Evolutionary conservation across 2,329 filamentous ascomycete genomes (phyloP).

Genomic region (Pezicula neosporulosa): DNA sequence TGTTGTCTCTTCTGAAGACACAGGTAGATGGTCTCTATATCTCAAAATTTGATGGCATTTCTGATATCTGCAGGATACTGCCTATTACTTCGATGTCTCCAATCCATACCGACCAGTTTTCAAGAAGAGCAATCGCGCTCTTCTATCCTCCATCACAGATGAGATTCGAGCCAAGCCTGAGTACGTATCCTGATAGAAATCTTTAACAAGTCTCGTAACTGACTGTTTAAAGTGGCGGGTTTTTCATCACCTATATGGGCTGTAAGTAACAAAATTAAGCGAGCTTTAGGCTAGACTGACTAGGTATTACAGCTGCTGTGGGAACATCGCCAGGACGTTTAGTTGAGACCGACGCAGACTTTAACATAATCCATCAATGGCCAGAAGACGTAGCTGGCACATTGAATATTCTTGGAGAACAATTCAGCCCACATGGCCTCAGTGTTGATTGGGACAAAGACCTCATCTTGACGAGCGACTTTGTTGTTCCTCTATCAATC

Average conservation of each 20-base stretch:
- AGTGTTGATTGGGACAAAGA: conserved; percentile 53
- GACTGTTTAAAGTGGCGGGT: conserved; percentile 38
- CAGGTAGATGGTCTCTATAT: conserved; percentile 26
- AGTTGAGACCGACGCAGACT: conserved; percentile 55
- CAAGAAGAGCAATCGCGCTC: conserved; percentile 55
- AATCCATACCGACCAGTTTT: conserved; percentile 57
- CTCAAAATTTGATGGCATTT: too few species aligned
- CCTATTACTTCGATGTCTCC: conserved; percentile 57
- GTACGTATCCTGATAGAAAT: not conserved
- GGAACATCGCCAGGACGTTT: conserved; percentile 57
- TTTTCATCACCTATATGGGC: conserved; percentile 61
- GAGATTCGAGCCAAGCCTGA: conserved; percentile 62
- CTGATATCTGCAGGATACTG: conserved; percentile 44
- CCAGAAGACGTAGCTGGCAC: conserved; percentile 51
- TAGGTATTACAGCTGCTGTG: conserved; percentile 37
- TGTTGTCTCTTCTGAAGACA: conserved; percentile 55
- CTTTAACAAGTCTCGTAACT: too few species aligned
- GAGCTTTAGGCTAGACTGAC: not conserved
- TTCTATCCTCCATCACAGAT: conserved; percentile 57
- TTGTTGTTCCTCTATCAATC: conserved; percentile 57
- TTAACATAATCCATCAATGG: conserved; percentile 60
- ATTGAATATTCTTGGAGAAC: conserved; percentile 54
- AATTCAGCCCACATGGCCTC: conserved; percentile 60
- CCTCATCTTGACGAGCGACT: conserved; percentile 59
- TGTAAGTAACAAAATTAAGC: conserved; percentile 28